Base-by-base conservation (phyloP, 257 asterid genomes). In the Ophiorrhiza pumila region DNA sequence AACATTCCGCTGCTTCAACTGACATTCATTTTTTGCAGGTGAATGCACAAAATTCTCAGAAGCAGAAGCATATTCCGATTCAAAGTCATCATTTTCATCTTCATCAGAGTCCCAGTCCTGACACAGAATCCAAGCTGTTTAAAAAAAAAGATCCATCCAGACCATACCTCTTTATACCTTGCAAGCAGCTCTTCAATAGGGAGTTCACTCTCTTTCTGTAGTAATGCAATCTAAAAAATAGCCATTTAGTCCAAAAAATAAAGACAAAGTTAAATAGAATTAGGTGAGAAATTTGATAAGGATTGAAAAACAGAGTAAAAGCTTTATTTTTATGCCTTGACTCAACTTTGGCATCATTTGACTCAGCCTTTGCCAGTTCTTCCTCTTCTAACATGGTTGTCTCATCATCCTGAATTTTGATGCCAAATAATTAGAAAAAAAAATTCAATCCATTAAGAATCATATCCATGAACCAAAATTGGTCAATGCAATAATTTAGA, bases 351-450 rank as follows among this genome's bases (percentile, higher is more conserved):
- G 80, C 65, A 80, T 82, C 82, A 62, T 73, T 77, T 32, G 85
- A 52, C 71, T 95, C 98, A 12, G 84, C 91, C 77, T 90, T 82
- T 49, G 93, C 95, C 65, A 90, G 77, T 76, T 90, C 91, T 78
- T 95, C 99, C 85, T 95, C 98, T 89, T 92, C 98, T 70, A 80
- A 55, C 79, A 95, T 84, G 60, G 99, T 92, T 58, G 98, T 84
- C 81, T 95, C 99, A 63, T 95, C 99, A 84, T 92, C 99, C 99
- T 92, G 85, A 80, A 37, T 71, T 39, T 65, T 71, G 65, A 74
- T 62, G 50, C 37, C 72, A 77, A 50, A 76, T 43, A 67, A 34
- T 52, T 39, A 22, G 4, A 47, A n/a, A 27, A 37, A 25, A 11
- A n/a, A 56, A 56, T 18, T 18, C 18, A 60, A 45, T 22, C 11